Conservation (phyloP, 1,284 basidiomycete species). For the Ceratobasidium sp. region DNA sequence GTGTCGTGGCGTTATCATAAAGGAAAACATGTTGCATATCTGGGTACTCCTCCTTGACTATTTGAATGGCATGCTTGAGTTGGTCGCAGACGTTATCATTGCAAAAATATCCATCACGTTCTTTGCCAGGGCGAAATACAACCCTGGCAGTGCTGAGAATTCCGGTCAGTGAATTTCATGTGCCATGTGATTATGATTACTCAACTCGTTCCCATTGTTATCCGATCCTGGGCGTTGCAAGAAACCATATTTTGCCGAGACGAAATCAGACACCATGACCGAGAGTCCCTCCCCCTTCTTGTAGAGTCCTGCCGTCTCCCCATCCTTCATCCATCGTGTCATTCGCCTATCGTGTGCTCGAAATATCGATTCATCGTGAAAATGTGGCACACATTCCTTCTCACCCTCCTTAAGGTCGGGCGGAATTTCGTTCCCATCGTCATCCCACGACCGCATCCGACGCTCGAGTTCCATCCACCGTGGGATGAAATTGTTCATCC, state of each 20-base stretch:
- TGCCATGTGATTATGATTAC: not conserved
- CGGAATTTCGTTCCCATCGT: slow-evolving; percentile 46
- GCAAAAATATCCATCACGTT: slow-evolving; percentile 60
- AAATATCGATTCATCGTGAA: slow-evolving; percentile 61
- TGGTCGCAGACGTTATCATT: slow-evolving; percentile 56
- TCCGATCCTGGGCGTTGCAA: slow-evolving; percentile 52
- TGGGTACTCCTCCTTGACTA: slow-evolving; percentile 56
- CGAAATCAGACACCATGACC: slow-evolving; percentile 62
- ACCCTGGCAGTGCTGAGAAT: slow-evolving; percentile 54
- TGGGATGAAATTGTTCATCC: slow-evolving; percentile 41
- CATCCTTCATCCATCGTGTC: slow-evolving; percentile 51
- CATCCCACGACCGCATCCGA: slow-evolving; percentile 48
- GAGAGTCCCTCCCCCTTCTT: slow-evolving; percentile 60
- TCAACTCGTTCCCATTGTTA: slow-evolving; percentile 48
- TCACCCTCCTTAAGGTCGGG: not conserved
- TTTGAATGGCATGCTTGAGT: slow-evolving; percentile 55
- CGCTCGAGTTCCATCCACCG: slow-evolving; percentile 43
- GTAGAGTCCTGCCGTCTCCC: slow-evolving; percentile 53
- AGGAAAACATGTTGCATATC: slow-evolving; percentile 55
- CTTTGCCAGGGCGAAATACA: slow-evolving; percentile 61
- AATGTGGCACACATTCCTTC: slow-evolving; percentile 22
- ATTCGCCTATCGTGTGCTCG: slow-evolving; percentile 57
- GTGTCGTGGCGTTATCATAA: slow-evolving; percentile 60
- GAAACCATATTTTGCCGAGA: slow-evolving; percentile 62
- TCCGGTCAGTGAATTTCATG: not conserved